Evolutionary conservation across 768 basidiomycete genomes (phyloP), one percentile per base, ranked within the genome.

Genomic region (Neoboletus subvelutipes): DNA sequence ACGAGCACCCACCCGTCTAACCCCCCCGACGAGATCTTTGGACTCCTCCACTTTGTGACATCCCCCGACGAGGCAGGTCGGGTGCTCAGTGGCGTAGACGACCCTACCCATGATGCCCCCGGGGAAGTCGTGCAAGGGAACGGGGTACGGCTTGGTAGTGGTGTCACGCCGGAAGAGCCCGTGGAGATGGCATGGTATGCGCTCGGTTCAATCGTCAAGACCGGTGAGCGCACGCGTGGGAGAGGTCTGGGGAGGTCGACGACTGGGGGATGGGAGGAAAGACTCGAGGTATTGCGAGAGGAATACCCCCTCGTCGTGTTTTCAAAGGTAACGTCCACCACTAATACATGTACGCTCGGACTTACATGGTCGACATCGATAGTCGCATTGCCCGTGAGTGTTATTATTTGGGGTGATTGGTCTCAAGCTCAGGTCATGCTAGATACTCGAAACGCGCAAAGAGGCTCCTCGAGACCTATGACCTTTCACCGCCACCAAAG

Each of bases 341-440:
- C 26, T 17, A 12, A 4, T 11, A 45, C 6, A 3, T 45, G 26
- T 5, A 2, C 26, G n/a, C 39, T 15, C 10, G n/a, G 9, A 11
- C n/a, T 40, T 12, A 18, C 48, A 12, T 9, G 49, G 4, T 20
- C 26, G 15, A 7, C 4, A 17, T 36, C n/a, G 24, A 6, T 50
- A 88, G 87, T 82, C 87, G 24, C 88, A 85, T 65, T 92, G 91
- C 80, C 83, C 82, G 88, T 91, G 67, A 62, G 85, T 80, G 22
- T 1, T 10, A 9, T 6, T 40, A 42, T 22, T 22, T 13, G 11
- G 22, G n/a, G 1, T 41, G 41, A 41, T 12, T 13, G 20, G 20
- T 12, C 13, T 20, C 13, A 22, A 9, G 24, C 11, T 26, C 17
- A 28, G 13, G 6, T 40, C 4, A 2, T 22, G n/a, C 29, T 50